Conservation (phyloP, 192 early-diverging fungal species). For the Podila epigama region DNA sequence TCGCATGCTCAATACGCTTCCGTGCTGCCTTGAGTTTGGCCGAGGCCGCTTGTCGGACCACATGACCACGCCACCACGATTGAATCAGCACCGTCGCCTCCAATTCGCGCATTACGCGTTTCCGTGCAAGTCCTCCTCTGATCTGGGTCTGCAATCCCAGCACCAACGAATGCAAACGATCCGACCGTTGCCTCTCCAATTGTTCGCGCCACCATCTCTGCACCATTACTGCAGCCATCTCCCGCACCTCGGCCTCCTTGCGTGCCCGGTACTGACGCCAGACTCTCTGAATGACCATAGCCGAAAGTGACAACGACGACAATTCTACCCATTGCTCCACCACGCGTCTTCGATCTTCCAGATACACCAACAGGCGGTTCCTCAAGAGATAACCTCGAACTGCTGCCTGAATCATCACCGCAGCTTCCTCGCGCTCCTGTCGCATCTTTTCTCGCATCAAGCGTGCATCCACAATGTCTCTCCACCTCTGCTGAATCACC, state of each 20-base stretch:
- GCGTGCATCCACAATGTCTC: slow-evolving; percentile 13
- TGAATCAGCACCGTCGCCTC: slow-evolving; percentile 40
- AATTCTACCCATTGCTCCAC: slow-evolving; percentile 22
- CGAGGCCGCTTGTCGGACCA: slow-evolving; percentile 33
- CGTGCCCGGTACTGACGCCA: slow-evolving; percentile 21
- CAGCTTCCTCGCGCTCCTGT: slow-evolving; percentile 13
- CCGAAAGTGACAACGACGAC: slow-evolving; percentile 17
- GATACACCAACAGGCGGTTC: slow-evolving; percentile 8
- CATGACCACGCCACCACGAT: slow-evolving; percentile 49
- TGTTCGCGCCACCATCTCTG: slow-evolving; percentile 41
- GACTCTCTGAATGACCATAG: slow-evolving; percentile 30
- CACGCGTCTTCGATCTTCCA: slow-evolving; percentile 28
- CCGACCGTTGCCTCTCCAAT: neutral
- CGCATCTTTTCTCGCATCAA: neutral
- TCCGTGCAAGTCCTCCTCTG: slow-evolving; percentile 39
- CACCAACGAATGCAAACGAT: slow-evolving; percentile 5
- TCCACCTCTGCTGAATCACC: slow-evolving; percentile 32
- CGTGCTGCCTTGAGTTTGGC: slow-evolving; percentile 46
- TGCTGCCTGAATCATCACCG: slow-evolving; percentile 27
- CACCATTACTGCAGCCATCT: slow-evolving; percentile 15
- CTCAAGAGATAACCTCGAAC: slow-evolving; percentile 34
- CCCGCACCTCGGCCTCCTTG: slow-evolving; percentile 5
- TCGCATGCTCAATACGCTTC: slow-evolving; percentile 48
- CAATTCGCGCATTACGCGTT: neutral
- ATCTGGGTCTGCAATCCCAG: slow-evolving; percentile 32